Percentiles rank a stretch among this genome's conserved stretches.
Conservation (phyloP, 306 rosid genomes). For the Corylus americana region DNA sequence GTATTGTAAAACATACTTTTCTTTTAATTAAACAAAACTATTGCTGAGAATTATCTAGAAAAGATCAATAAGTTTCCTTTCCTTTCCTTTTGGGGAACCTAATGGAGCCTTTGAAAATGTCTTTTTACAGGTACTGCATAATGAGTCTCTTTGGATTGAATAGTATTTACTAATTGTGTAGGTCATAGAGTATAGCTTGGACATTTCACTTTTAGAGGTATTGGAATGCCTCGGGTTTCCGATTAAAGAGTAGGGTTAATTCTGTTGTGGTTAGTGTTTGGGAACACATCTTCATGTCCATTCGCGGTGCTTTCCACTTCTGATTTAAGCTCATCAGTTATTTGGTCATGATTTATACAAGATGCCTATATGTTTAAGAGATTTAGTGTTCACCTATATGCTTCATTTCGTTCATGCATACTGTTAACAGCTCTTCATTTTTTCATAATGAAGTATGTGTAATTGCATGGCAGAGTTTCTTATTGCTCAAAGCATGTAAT, state of each 20-base stretch:
- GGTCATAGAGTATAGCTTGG: not conserved
- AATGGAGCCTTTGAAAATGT: not conserved
- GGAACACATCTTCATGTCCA: not conserved
- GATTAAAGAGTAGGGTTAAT: not conserved
- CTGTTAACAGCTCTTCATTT: not conserved
- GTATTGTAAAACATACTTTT: no score
- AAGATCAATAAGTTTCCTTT: not conserved
- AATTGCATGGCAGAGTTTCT: not conserved
- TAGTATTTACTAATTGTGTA: not conserved
- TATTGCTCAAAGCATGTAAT: not conserved
- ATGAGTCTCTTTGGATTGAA: not conserved
- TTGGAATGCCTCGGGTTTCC: not conserved
- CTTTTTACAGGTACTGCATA: not conserved
- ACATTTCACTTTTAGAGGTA: not conserved
- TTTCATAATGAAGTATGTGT: not conserved
- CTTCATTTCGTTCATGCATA: not conserved
- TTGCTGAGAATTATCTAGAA: not conserved
- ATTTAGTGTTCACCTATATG: not conserved
- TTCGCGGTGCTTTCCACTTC: not conserved
- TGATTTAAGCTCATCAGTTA: not conserved
- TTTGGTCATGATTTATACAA: not conserved
- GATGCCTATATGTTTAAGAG: not conserved
- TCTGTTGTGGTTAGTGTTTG: not conserved
- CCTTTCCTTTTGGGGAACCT: not conserved
- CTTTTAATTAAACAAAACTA: no score